Conservation (phyloP, 805 yeast species). For the Henningerozyma blattae region DNA sequence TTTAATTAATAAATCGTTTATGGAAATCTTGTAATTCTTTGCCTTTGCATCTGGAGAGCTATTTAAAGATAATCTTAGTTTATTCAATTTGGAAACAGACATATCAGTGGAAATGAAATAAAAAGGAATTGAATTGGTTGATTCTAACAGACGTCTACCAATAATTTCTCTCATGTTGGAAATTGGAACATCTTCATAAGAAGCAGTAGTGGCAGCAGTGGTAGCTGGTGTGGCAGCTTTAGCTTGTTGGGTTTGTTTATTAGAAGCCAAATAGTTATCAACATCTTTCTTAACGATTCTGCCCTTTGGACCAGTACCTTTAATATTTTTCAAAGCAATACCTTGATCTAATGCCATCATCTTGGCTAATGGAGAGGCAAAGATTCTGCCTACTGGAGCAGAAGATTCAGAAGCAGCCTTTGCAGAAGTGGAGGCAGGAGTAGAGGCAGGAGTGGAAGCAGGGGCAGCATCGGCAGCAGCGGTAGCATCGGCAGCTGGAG, state of each 20-base stretch:
- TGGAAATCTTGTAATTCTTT: constrained; percentile 83
- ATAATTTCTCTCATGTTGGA: constrained; percentile 89
- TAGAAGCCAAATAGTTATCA: constrained; percentile 42
- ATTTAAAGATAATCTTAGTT: constrained; percentile 83
- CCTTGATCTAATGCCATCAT: constrained; percentile 88
- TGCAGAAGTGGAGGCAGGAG: constrained; percentile 21
- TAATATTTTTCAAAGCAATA: constrained; percentile 67
- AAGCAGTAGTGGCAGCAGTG: constrained; percentile 38
- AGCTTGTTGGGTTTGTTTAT: constrained; percentile 21
- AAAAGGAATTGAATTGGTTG: constrained; percentile 80
- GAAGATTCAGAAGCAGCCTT: constrained; percentile 31
- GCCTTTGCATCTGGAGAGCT: constrained; percentile 37
- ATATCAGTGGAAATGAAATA: constrained; percentile 83
- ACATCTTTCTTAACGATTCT: constrained; percentile 88
- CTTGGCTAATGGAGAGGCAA: constrained; percentile 95
- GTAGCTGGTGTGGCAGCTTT: constrained; percentile 33
- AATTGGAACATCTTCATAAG: constrained; percentile 75
- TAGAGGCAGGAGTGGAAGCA: constrained; percentile 23
- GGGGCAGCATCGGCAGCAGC: constrained; percentile 31
- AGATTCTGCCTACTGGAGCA: constrained; percentile 67
- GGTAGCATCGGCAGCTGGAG: constrained; percentile 14
- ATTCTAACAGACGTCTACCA: constrained; percentile 75
- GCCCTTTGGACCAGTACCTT: constrained; percentile 92
- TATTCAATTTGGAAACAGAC: constrained; percentile 80
- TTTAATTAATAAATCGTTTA: constrained; percentile 88